phyloP scores from a whole-genome alignment of 2,329 filamentous ascomycete genomes.

The Epichloe coenophiala region DNA sequence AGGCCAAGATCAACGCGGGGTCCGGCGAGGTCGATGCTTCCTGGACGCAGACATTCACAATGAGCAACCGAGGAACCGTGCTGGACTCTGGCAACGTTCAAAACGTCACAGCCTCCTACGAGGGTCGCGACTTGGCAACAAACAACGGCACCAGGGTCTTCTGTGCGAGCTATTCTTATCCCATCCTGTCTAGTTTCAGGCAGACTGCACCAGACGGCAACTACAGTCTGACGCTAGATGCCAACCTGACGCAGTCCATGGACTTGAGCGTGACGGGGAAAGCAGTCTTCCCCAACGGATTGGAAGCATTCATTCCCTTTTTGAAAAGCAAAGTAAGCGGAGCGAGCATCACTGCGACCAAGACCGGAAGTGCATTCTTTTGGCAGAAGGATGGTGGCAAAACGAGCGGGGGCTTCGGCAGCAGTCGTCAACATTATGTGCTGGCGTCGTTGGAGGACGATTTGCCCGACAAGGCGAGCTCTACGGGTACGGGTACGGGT shows the following conservation, averaged over 20 bases:
- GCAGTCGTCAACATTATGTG: slow-evolving; percentile 40
- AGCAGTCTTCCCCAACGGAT: slow-evolving; percentile 40
- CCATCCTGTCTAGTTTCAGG: slow-evolving; percentile 3
- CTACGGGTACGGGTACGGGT: background rate
- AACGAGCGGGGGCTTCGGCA: slow-evolving; percentile 37
- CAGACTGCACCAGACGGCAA: slow-evolving; percentile 1
- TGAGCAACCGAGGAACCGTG: slow-evolving; percentile 38
- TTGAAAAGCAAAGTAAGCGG: slow-evolving; percentile 11
- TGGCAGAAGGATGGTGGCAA: slow-evolving; percentile 30
- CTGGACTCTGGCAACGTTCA: slow-evolving; percentile 27
- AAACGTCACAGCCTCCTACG: slow-evolving; percentile 9
- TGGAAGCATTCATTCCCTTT: slow-evolving; percentile 38
- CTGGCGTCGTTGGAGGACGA: slow-evolving; percentile 24
- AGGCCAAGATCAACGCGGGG: slow-evolving; percentile 32
- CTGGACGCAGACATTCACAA: slow-evolving; percentile 46
- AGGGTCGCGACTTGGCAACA: slow-evolving; percentile 6
- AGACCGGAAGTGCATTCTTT: slow-evolving; percentile 46
- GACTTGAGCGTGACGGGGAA: slow-evolving; percentile 23
- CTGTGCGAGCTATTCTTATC: slow-evolving; percentile 7
- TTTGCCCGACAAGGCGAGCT: background rate
- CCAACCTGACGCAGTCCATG: slow-evolving; percentile 27
- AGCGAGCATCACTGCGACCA: slow-evolving; percentile 31
- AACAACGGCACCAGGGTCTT: background rate
- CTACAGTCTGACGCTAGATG: slow-evolving; percentile 14
- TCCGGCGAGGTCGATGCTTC: slow-evolving; percentile 6